These are phyloP conservation scores for Neltuma alba DNA, from an alignment of 306 rosid species.

Conservation along the genomic window DNA sequence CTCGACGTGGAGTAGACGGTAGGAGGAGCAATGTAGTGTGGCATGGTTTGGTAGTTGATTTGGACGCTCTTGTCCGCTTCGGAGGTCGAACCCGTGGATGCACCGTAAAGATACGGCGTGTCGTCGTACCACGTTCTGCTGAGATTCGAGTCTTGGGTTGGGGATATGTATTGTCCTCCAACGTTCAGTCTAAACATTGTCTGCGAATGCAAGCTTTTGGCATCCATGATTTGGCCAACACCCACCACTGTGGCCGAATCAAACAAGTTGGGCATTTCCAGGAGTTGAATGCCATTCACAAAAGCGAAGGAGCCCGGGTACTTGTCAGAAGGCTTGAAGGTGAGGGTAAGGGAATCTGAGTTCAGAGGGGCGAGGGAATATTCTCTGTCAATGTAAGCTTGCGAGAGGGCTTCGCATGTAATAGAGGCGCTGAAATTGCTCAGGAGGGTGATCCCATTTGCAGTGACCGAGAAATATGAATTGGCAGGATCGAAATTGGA, in stretches of 20 bases:
- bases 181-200: slow-evolving; percentile 60
- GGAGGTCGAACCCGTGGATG: slow-evolving; percentile 43
- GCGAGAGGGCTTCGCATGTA: slow-evolving; percentile 55
- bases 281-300: slow-evolving; percentile 54
- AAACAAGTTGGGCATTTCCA: slow-evolving; percentile 47
- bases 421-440: slow-evolving; percentile 52
- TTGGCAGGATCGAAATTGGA: slow-evolving; percentile 21
- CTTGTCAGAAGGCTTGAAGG: slow-evolving; percentile 51
- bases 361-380: slow-evolving; percentile 52
- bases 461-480: slow-evolving; percentile 51
- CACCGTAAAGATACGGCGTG: slow-evolving; percentile 49
- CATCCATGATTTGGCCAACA: slow-evolving; percentile 34
- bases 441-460: slow-evolving; percentile 51
- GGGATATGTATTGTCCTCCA: slow-evolving; percentile 57
- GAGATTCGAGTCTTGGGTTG: slow-evolving; percentile 51
- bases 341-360: slow-evolving; percentile 38
- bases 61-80: slow-evolving; percentile 24
- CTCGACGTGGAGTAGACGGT: slow-evolving; percentile 49
- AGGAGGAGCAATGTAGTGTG: slow-evolving; percentile 46
- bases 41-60: slow-evolving; percentile 39
- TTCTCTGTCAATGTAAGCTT: slow-evolving; percentile 55
- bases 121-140: slow-evolving; percentile 60
- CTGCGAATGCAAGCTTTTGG: slow-evolving; percentile 36
- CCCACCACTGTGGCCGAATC: slow-evolving; percentile 43
- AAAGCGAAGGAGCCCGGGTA: slow-evolving; percentile 42